phyloP scores from a whole-genome alignment of 345 rosid species.

The Bruguiera gymnorhiza region DNA sequence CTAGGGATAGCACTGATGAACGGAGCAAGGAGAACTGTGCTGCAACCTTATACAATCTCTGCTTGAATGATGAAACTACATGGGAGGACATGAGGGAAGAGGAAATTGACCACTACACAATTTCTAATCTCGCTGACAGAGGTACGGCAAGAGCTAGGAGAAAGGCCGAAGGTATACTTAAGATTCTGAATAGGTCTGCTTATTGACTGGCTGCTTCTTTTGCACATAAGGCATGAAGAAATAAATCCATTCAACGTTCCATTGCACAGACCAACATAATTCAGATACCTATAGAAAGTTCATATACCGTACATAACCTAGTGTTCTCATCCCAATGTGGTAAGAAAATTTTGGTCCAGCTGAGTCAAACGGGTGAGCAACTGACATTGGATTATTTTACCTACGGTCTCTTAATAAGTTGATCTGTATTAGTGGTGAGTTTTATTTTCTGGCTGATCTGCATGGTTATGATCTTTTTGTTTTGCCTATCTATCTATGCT shows the following conservation, averaged over 20 bases:
- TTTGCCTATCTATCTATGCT: too few species aligned
- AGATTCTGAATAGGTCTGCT: slow-evolving; percentile 22
- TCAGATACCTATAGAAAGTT: slow-evolving; percentile 12
- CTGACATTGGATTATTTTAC: neutral
- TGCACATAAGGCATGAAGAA: slow-evolving; percentile 19
- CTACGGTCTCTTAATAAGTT: slow-evolving; percentile 3
- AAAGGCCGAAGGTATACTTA: slow-evolving; percentile 46
- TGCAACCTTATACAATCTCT: slow-evolving; percentile 40
- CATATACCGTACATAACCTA: neutral
- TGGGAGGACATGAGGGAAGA: slow-evolving; percentile 29
- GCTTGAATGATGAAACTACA: slow-evolving; percentile 24
- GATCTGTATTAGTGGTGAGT: neutral
- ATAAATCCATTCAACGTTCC: neutral
- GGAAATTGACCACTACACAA: slow-evolving; percentile 37
- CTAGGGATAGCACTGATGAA: slow-evolving; percentile 32
- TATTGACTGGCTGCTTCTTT: slow-evolving; percentile 13
- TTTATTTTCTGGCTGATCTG: neutral
- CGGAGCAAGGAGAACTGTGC: slow-evolving; percentile 46
- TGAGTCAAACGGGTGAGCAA: neutral
- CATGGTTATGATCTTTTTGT: too few species aligned
- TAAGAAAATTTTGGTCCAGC: slow-evolving; percentile 11
- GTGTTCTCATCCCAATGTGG: slow-evolving; percentile 1
- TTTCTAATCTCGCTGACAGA: slow-evolving; percentile 34
- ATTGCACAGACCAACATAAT: slow-evolving; percentile 10
- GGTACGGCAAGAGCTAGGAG: slow-evolving; percentile 54